phyloP scores from a whole-genome alignment of 371 early-diverging fungal species.

The Nematocida homosporus region DNA sequence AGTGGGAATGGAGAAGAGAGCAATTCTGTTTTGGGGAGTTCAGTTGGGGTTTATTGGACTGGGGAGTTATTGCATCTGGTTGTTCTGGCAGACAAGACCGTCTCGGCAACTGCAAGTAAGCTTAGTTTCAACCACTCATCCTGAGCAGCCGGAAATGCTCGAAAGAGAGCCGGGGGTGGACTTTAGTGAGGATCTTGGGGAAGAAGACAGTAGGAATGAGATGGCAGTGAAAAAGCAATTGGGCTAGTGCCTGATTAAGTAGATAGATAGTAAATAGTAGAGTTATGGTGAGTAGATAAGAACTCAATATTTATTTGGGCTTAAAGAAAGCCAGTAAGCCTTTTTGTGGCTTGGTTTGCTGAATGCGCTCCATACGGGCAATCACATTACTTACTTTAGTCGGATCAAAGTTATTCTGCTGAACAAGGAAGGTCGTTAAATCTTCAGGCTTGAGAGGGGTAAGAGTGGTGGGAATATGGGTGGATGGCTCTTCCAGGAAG shows the following conservation, averaged over 20 bases:
- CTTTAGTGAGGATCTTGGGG: background rate
- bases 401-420: constrained; percentile 89
- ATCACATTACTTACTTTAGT: constrained; percentile 80
- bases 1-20: no score
- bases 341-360: constrained; percentile 17
- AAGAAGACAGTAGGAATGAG: background rate
- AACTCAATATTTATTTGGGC: background rate
- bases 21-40: no score
- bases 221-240: background rate
- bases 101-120: no score
- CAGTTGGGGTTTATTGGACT: no score
- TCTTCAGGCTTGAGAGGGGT: constrained; percentile 73
- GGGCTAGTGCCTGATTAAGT: background rate
- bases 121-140: no score
- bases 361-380: background rate
- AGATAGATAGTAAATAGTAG: background rate
- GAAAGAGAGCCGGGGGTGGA: background rate
- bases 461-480: constrained; percentile 72
- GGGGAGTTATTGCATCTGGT: no score
- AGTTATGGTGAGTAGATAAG: background rate
- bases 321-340: background rate
- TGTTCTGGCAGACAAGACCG: no score
- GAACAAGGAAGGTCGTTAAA: constrained; percentile 79
- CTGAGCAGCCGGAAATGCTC: no score
- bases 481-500: constrained; percentile 72